Conservation (phyloP, 2,329 filamentous ascomycete genomes). For the Colletotrichum shisoi region DNA sequence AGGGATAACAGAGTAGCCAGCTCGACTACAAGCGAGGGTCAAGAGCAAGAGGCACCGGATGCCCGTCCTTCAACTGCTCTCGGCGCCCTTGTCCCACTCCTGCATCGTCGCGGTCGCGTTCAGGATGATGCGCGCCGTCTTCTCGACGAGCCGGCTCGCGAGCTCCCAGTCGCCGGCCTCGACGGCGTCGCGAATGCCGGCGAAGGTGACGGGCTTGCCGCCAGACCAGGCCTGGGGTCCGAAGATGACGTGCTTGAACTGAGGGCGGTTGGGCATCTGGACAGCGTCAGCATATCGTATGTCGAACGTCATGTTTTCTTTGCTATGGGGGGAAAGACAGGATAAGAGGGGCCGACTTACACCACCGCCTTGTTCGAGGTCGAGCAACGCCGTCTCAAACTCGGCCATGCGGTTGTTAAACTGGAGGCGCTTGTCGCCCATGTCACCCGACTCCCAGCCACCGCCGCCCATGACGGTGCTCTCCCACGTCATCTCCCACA, state of each 20-base stretch:
- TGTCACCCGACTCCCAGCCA: conserved; percentile 76
- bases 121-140: conserved; percentile 72
- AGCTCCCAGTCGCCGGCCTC: conserved; percentile 73
- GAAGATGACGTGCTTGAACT: conserved; percentile 93
- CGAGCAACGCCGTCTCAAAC: conserved; percentile 85
- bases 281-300: conserved; percentile 35
- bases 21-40: not conserved
- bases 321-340: not conserved
- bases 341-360: conserved; percentile 57
- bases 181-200: conserved; percentile 83
- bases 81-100: conserved; percentile 25
- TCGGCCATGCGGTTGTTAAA: conserved; percentile 81
- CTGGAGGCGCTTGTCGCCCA: conserved; percentile 72
- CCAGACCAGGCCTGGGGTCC: conserved; percentile 81
- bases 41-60: not conserved
- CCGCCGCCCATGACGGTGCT: conserved; percentile 72
- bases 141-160: conserved; percentile 73
- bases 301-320: too few relatives aligned
- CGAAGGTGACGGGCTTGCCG: conserved; percentile 62
- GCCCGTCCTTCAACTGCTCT: conserved; percentile 8
- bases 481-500: conserved; percentile 82
- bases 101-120: conserved; percentile 59
- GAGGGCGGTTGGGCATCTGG: conserved; percentile 82
- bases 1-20: not conserved
- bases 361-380: conserved; percentile 74